Base-by-base conservation (phyloP, 176 grass and related monocot species). In the Oryza australiensis region DNA sequence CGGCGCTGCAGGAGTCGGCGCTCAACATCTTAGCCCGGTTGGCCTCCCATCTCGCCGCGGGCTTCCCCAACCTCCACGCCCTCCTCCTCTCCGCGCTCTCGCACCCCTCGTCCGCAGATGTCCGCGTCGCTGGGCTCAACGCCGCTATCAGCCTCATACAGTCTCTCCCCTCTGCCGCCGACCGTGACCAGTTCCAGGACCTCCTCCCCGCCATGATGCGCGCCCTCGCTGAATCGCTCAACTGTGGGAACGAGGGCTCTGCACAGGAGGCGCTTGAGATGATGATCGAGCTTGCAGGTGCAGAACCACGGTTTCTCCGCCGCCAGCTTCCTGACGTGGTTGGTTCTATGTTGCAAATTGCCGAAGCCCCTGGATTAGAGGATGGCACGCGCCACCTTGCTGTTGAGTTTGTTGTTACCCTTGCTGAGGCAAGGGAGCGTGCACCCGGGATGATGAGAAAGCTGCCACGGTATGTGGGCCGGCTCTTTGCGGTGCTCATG, bases 151-250 rank as follows among this genome's bases (percentile, higher is more conserved):
- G 88, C 77, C 82, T 98, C 15, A 94, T 98, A 32, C 93, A 94
- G 59, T 93, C 88, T 73, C 82, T 95, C 32, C 81, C 91, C 63
- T 90, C 93, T 9, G 82, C 96, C 0, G 76, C 87, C 0, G 93
- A 89, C 22, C 96, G 96, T 9, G 87, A 98, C 37, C 74, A 82
- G 33, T 87, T 98, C 35, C 93, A 91, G 73, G 93, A 98, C 73
- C 88, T 98, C 34, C 92, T 98, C 28, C 96, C 96, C 0, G 89
- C 96, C 79, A 95, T 98, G 92, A 98, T 98, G 96, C 88, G 90
- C 0, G 90, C 96, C 15, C 92, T 98, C 1, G 92, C 90, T 0
- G 96, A 98, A 65, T 93, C 90, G 2, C 88, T 98, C 71, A 98
- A 98, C 80, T 95, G 88, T 24, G 89, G 93, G 33, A 92, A 98